A percentile compares a stretch with the other conserved stretches of the same genome.
phyloP scores from a whole-genome alignment of 148 eudicot species.

The Vaccinium corymbosum region DNA sequence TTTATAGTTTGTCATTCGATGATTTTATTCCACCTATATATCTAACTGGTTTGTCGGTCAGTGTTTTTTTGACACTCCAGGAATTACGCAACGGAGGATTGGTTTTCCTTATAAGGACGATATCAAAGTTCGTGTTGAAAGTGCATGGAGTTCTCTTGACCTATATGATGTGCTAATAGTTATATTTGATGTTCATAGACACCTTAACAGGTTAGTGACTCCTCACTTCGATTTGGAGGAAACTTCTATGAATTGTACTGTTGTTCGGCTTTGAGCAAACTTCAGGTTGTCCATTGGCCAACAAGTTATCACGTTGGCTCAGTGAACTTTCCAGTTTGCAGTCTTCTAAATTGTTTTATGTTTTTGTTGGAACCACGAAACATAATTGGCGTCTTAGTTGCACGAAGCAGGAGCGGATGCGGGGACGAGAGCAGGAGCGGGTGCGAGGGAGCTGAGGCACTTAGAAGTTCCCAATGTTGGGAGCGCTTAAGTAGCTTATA shows the following conservation, averaged over 20 bases:
- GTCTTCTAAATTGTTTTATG: not conserved
- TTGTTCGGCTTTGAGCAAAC: not conserved
- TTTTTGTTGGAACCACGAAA: not conserved
- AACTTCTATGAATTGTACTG: not conserved
- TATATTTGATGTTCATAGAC: slow-evolving; percentile 95
- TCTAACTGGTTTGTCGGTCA: slow-evolving; percentile 33
- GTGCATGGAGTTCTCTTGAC: slow-evolving; percentile 78
- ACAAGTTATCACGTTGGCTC: not conserved
- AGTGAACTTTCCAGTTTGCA: not conserved
- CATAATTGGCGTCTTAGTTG: no score
- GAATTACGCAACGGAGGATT: slow-evolving; percentile 67
- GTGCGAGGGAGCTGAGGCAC: no score
- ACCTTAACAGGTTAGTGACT: slow-evolving; percentile 64
- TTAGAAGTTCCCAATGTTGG: no score
- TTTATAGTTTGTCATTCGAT: not conserved
- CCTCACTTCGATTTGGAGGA: not conserved
- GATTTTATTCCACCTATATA: not conserved
- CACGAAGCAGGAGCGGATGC: no score
- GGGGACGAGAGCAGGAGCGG: no score
- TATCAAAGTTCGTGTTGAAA: slow-evolving; percentile 62
- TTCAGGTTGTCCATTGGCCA: not conserved
- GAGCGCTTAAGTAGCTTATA: no score
- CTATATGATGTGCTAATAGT: slow-evolving; percentile 81
- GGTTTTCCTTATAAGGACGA: slow-evolving; percentile 76
- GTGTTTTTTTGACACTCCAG: slow-evolving; percentile 99